A percentile compares a stretch with the other conserved stretches of the same genome.
Evolutionary conservation across 495 filamentous ascomycete genomes (phyloP).

Genomic region (Pyronema domesticum): DNA sequence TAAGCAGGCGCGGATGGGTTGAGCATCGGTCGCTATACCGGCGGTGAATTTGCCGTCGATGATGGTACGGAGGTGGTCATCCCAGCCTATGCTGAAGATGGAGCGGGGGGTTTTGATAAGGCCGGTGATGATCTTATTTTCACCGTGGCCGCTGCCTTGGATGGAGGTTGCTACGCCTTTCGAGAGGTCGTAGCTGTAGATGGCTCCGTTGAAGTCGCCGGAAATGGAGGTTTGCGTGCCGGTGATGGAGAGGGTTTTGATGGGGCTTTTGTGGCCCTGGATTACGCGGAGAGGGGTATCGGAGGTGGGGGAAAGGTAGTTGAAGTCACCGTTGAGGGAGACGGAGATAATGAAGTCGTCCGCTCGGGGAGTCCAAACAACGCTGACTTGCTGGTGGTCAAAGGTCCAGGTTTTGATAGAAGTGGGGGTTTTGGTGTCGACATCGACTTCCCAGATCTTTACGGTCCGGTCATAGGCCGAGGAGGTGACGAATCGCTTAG

Average conservation of each 20-base stretch:
- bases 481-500: constrained; percentile 72
- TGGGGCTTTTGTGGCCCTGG: constrained; percentile 84
- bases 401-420: constrained; percentile 66
- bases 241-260: constrained; percentile 51
- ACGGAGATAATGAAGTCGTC: constrained; percentile 81
- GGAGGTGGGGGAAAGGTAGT: constrained; percentile 60
- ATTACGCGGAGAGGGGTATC: constrained; percentile 51
- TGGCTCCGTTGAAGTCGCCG: constrained; percentile 76
- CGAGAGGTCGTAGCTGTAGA: constrained; percentile 61
- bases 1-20: constrained; percentile 42
- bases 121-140: constrained; percentile 70
- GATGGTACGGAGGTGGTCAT: constrained; percentile 73
- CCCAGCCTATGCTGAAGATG: constrained; percentile 81
- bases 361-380: constrained; percentile 71
- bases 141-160: constrained; percentile 62
- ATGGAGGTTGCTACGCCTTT: constrained; percentile 48
- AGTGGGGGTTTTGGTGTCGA: constrained; percentile 42
- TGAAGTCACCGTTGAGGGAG: constrained; percentile 73
- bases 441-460: constrained; percentile 57
- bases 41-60: constrained; percentile 48
- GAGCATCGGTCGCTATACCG: constrained; percentile 30
- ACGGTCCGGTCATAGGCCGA: constrained; percentile 78
- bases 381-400: constrained; percentile 75
- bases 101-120: constrained; percentile 42
- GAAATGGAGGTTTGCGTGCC: constrained; percentile 53